Base-by-base conservation (phyloP, 2,329 filamentous ascomycete species). In the Fusarium duplospermum region DNA sequence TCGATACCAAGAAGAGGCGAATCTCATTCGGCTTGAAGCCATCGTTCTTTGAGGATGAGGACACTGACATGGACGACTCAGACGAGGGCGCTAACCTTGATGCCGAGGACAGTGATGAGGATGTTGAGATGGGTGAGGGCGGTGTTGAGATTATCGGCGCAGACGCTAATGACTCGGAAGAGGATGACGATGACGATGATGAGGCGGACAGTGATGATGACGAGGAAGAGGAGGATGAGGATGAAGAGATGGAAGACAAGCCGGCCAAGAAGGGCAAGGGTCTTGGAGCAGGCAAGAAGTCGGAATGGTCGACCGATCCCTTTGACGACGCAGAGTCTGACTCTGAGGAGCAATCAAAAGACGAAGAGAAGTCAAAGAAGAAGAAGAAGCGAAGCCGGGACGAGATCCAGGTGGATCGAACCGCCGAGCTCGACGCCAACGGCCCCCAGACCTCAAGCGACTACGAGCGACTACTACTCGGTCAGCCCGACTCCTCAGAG, bases 21-120 rank as follows among this genome's bases (percentile, higher is more conserved):
- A 92, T 99, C 77, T 97, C 90, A 77, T 94, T 99, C 78, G 94
- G 95, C 2, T 86, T 99, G 69, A 99, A 98, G 84, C 94, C 96
- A 40, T 97, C 94, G 11, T 94, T 98, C 79, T 96, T 99, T 78
- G 90, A 92, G 63, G 90, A 92, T 57, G 88, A 86, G 18, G 89
- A 88, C 22, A 88, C 86, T 27, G 88, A 88, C 64, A 87, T 85
- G 76, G 86, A 86, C 16, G 81, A 86, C 27, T 86, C 87, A 2
- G 87, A 87, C 7, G 86, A 83, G 24, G 88, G 83, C 52, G 88
- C 79, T 40, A 86, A 86, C 14, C 87, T 87, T 27, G 85, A 85
- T 14, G 83, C 82, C 18, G 85, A 85, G 35, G 86, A 86, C 16
- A 87, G 87, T 22, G 85, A 86, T 38, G 86, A 87, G 14, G 87